These are phyloP conservation scores for Microcos paniculata DNA, from an alignment of 345 rosid genomes.

Conservation along the genomic window DNA sequence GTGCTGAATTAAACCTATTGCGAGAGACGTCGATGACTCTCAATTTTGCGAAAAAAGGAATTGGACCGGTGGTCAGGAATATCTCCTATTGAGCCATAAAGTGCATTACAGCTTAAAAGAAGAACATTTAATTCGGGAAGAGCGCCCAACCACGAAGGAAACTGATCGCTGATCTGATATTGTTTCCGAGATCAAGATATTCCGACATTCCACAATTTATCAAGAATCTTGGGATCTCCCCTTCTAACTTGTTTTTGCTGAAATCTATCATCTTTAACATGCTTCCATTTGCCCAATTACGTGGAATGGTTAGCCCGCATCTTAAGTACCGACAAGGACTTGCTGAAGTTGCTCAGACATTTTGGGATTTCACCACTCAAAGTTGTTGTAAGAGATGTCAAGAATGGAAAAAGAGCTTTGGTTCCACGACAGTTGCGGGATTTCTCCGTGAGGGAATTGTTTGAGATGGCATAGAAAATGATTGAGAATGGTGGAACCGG, in stretches of 20 bases:
- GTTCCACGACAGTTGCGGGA: slow-evolving; percentile 14
- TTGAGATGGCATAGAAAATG: neutral
- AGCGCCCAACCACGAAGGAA: slow-evolving; percentile 20
- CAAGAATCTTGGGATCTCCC: slow-evolving; percentile 6
- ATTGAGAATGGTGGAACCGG: slow-evolving; percentile 11
- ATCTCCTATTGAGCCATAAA: neutral
- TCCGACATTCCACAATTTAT: neutral
- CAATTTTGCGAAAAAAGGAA: neutral
- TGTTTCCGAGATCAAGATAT: slow-evolving; percentile 9
- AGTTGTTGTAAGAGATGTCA: slow-evolving; percentile 14
- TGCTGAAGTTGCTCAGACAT: slow-evolving; percentile 21
- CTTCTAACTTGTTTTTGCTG: slow-evolving; percentile 17
- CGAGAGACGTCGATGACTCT: slow-evolving; percentile 11
- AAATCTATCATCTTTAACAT: slow-evolving; percentile 14
- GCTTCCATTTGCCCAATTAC: slow-evolving; percentile 3
- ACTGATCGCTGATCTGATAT: slow-evolving; percentile 6
- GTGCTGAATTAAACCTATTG: neutral
- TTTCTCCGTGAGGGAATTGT: slow-evolving; percentile 16
- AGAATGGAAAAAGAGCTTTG: neutral
- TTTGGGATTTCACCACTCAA: slow-evolving; percentile 18
- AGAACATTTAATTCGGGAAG: slow-evolving; percentile 4
- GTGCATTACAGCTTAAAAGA: neutral
- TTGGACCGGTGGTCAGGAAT: neutral
- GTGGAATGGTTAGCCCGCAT: slow-evolving; percentile 15
- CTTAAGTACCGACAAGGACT: slow-evolving; percentile 4